phyloP scores from a whole-genome alignment of 148 eudicot genomes.

The Rhododendron williamsianum region DNA sequence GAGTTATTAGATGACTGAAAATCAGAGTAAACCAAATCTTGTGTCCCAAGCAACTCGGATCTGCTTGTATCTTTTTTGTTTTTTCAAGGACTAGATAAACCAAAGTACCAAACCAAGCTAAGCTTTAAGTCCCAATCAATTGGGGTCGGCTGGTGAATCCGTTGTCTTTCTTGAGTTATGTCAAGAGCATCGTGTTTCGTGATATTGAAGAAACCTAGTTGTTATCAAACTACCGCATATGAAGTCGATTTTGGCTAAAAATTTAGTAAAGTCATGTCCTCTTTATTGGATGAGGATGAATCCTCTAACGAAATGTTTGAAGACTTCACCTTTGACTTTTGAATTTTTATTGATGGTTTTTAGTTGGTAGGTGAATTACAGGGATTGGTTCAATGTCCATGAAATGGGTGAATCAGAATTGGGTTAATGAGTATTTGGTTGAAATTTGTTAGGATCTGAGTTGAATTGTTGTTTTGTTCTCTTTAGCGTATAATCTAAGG shows the following conservation, averaged over 20 bases:
- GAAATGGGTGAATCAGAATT: constrained; percentile 3
- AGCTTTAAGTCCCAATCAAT: background rate
- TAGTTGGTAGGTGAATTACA: background rate
- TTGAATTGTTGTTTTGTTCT: background rate
- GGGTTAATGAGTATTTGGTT: background rate
- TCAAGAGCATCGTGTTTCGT: background rate
- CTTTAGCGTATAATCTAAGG: background rate
- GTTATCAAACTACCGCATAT: background rate
- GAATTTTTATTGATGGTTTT: background rate
- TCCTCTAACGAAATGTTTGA: background rate
- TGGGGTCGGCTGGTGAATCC: background rate
- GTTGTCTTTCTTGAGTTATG: background rate
- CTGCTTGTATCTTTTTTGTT: background rate
- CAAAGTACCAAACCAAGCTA: background rate
- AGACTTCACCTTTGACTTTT: background rate
- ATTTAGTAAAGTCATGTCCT: background rate
- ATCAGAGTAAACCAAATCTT: background rate
- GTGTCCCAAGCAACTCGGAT: background rate
- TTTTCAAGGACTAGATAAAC: background rate
- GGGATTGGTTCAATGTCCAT: background rate
- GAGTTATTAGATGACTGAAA: background rate
- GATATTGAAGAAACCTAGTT: background rate
- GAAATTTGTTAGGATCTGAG: background rate
- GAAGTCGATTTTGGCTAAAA: background rate
- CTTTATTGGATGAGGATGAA: background rate